Evolutionary conservation across 2,329 filamentous ascomycete species (phyloP).

Genomic region (Aureobasidium sp.): DNA sequence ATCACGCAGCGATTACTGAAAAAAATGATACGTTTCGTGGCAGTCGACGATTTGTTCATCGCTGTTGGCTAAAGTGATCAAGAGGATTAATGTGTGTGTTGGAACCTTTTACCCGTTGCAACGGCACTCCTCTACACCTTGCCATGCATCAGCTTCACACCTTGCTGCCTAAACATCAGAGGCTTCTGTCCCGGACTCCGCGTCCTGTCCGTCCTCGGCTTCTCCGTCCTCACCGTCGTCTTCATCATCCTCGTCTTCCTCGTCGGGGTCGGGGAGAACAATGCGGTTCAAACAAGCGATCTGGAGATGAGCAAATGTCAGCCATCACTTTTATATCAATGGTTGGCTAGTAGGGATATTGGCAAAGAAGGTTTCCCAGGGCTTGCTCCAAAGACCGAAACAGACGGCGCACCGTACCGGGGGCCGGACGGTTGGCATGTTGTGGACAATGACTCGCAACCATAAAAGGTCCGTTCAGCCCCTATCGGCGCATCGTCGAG

Average conservation of each 20-base stretch:
- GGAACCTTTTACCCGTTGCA: neutral
- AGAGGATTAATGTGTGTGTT: neutral
- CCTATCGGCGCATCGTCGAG: neutral
- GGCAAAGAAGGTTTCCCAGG: neutral
- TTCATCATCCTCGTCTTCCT: conserved; percentile 23
- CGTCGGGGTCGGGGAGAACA: conserved; percentile 39
- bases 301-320: conserved; percentile 23
- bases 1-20: neutral
- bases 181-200: conserved; percentile 15
- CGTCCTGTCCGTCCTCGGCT: conserved; percentile 21
- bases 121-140: neutral
- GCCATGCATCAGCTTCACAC: neutral
- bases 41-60: conserved; percentile 1
- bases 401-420: conserved; percentile 6
- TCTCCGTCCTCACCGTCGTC: conserved; percentile 20
- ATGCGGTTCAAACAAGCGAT: conserved; percentile 43
- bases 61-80: neutral
- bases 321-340: neutral
- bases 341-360: conserved; percentile 2
- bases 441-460: conserved; percentile 6
- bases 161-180: neutral
- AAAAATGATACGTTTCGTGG: conserved; percentile 4
- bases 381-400: conserved; percentile 2
- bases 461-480: conserved; percentile 5
- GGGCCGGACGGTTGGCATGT: conserved; percentile 5